Percentiles rank a stretch among this genome's conserved stretches.
phyloP scores from a whole-genome alignment of 73 alveolate genomes.

The Stentor coeruleus region DNA sequence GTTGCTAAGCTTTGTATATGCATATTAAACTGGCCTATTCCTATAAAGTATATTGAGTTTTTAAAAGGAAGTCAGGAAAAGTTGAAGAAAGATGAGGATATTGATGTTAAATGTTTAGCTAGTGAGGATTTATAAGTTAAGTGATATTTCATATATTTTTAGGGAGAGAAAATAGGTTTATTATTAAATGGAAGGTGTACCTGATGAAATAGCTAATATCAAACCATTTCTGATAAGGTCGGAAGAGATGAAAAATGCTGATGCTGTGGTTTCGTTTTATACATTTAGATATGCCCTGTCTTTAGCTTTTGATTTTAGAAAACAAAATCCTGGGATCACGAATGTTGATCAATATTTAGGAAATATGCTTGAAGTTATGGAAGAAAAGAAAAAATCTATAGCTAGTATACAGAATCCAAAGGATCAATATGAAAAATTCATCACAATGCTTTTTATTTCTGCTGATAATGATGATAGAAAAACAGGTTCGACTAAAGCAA shows the following conservation, averaged over 20 bases:
- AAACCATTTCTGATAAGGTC: slow-evolving; percentile 12
- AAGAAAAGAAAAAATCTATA: background rate
- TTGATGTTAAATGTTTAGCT: too few relatives aligned
- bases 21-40: too few relatives aligned
- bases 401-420: background rate
- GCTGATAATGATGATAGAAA: slow-evolving; percentile 23
- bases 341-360: background rate
- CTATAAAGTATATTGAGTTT: background rate
- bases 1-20: background rate
- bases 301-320: background rate
- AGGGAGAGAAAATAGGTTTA: too few relatives aligned
- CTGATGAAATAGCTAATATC: background rate
- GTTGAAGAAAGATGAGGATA: background rate
- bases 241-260: background rate
- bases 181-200: slow-evolving; percentile 6
- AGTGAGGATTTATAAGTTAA: too few relatives aligned
- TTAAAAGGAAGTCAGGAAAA: background rate
- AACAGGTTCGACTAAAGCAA: slow-evolving; percentile 15
- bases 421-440: background rate
- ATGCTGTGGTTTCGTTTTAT: slow-evolving; percentile 9
- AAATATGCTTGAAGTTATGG: background rate
- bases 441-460: background rate
- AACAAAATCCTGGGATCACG: background rate
- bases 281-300: background rate
- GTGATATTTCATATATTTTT: too few relatives aligned